Evolutionary conservation across 768 basidiomycete genomes (phyloP), one percentile per base, ranked within the genome.

Genomic region (Cystobasidium onofrii): DNA sequence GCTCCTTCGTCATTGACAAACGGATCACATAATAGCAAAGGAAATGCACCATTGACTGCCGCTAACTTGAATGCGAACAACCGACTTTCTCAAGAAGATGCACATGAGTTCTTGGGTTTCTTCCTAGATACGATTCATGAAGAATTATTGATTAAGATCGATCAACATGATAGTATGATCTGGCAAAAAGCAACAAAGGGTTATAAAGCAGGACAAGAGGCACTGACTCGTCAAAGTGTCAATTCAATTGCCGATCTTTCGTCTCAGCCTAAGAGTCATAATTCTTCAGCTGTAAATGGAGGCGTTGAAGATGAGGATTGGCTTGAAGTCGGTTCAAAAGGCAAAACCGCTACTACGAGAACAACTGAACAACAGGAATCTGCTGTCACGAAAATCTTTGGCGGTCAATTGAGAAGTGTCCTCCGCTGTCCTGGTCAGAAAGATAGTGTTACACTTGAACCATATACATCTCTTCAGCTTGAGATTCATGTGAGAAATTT

Each of bases 71-170:
- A 67, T 29, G 29, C 41, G 6, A 67, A 67, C 65, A 76, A 92
- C 86, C 87, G 90, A 43, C 93, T 93, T 0, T 90, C 92, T 73
- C 95, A 99, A 82, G 95, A 99, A 80, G 95, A 99, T 73, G 95
- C 94, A 12, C 94, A 99, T 81, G 95, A 99, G 81, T 98, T 96
- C 81, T 84, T 98, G n/a, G 95, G 95, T 1, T 97, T 96, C 82
- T 95, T 91, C 82, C 84, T 97, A 29, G 92, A 97, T 78, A 90
- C 92, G 0, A 83, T 99, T 4, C 92, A 95, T 80, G 95, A 99
- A 80, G 95, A 98, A 82, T 80, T 97, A 13, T 82, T 91, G 1
- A 84, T 85, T 1, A 50, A 74, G 15, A 50, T 75, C 23, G 75
- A 69, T 33, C 41, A 70, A 39, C 70, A 66, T 20, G 78, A 77